Conservation (phyloP, 2,329 filamentous ascomycete species). For the Laburnicola sp. region DNA sequence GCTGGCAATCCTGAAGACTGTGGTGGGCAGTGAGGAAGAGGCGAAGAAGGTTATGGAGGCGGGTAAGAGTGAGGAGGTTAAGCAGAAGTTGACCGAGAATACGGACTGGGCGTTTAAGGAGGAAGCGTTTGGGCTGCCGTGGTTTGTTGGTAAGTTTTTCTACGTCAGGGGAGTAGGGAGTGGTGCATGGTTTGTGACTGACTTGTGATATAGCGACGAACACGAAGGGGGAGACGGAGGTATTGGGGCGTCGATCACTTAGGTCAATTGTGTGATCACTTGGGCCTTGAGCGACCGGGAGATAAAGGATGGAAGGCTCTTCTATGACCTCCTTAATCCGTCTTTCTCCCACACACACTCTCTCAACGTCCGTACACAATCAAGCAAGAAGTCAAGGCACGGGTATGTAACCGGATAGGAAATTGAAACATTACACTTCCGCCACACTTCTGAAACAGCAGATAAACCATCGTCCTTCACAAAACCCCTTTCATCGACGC, state of each 20-base stretch:
- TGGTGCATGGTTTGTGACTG: background rate
- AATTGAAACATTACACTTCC: no score
- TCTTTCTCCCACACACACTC: no score
- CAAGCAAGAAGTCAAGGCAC: no score
- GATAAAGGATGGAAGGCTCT: conserved; percentile 45
- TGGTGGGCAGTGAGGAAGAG: conserved; percentile 52
- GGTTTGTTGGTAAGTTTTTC: conserved; percentile 51
- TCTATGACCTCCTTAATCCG: conserved; percentile 26
- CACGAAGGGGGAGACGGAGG: conserved; percentile 55
- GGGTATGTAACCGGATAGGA: no score
- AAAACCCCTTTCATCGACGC: no score
- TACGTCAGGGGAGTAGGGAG: background rate
- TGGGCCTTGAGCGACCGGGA: conserved; percentile 53
- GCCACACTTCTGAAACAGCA: no score
- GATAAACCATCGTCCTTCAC: background rate
- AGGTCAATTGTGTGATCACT: conserved; percentile 56
- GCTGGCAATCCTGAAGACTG: conserved; percentile 47
- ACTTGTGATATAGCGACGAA: conserved; percentile 52
- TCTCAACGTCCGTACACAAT: no score
- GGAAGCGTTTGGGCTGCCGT: conserved; percentile 65
- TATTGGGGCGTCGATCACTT: conserved; percentile 67
- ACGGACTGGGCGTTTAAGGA: conserved; percentile 56
- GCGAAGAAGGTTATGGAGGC: conserved; percentile 48
- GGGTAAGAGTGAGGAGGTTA: conserved; percentile 48
- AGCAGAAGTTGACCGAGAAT: conserved; percentile 52